phyloP scores from a whole-genome alignment of 345 rosid species.

The Ceriops decandra region DNA sequence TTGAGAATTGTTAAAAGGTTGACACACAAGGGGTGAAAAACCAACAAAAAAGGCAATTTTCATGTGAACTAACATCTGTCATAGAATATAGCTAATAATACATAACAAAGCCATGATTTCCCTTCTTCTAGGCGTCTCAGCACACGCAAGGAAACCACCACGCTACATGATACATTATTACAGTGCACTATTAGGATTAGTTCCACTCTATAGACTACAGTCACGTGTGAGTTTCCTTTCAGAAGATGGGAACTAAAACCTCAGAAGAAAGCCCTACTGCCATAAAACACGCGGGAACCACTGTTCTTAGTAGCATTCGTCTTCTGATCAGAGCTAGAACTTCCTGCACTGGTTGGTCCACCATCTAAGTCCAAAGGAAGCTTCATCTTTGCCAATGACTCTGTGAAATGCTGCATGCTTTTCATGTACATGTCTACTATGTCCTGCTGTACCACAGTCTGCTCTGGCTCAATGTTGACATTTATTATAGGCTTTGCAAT shows the following conservation, averaged over 20 bases:
- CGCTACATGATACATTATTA: constrained; percentile 55
- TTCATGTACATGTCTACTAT: constrained; percentile 98
- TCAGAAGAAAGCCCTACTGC: constrained; percentile 98
- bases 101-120: constrained; percentile 51
- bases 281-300: constrained; percentile 90
- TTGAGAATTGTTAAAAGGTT: constrained; percentile 29
- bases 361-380: constrained; percentile 82
- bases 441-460: constrained; percentile 85
- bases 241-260: constrained; percentile 26
- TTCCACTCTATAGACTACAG: constrained; percentile 56
- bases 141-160: constrained; percentile 56
- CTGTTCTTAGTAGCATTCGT: constrained; percentile 52
- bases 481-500: constrained; percentile 44
- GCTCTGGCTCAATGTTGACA: constrained; percentile 68
- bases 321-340: constrained; percentile 82
- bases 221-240: constrained; percentile 64
- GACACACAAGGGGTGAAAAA: constrained; percentile 13
- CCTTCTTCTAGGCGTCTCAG: constrained; percentile 43
- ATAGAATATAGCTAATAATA: constrained; percentile 37
- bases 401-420: constrained; percentile 99
- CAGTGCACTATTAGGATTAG: constrained; percentile 65
- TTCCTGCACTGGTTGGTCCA: constrained; percentile 69
- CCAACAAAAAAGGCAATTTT: constrained; percentile 21
- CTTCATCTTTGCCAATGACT: constrained; percentile 98
- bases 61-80: constrained; percentile 42